Evolutionary conservation across 805 yeast genomes (phyloP).

Genomic region (Tanozyma kutaoensis): DNA sequence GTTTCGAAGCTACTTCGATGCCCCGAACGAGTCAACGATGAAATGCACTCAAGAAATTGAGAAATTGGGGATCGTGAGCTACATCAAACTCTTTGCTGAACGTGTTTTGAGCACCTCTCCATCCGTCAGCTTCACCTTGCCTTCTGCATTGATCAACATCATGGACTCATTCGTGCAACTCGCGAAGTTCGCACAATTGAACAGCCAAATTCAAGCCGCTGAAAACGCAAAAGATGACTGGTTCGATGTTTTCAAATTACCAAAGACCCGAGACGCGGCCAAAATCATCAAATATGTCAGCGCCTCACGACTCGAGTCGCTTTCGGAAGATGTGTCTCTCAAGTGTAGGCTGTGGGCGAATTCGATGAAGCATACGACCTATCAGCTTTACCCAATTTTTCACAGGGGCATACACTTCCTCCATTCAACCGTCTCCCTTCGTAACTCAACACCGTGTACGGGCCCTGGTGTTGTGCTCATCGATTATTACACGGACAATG

Average conservation of each 20-base stretch:
- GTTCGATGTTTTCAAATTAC: conserved; percentile 14
- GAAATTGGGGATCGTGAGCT: conserved; percentile 19
- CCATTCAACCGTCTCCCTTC: conserved; percentile 71
- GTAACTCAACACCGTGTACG: conserved; percentile 80
- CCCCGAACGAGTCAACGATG: conserved; percentile 4
- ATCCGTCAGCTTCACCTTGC: conserved; percentile 60
- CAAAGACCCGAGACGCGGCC: conserved; percentile 17
- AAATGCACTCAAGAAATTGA: conserved; percentile 12
- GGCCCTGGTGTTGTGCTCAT: conserved; percentile 82
- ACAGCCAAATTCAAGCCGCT: conserved; percentile 9
- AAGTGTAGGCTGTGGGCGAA: conserved; percentile 36
- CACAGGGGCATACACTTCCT: conserved; percentile 74
- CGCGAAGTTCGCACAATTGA: conserved; percentile 7
- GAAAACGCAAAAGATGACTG: conserved; percentile 10
- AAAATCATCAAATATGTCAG: conserved; percentile 23
- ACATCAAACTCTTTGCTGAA: conserved; percentile 24
- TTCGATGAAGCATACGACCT: conserved; percentile 20
- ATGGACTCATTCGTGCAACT: conserved; percentile 35
- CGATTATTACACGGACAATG: conserved; percentile 85
- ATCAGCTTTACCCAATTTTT: conserved; percentile 28
- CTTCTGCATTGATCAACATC: conserved; percentile 44
- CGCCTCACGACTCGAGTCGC: conserved; percentile 22
- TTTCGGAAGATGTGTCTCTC: conserved; percentile 35
- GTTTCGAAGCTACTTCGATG: too few species aligned
- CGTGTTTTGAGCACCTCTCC: conserved; percentile 75